Evolutionary conservation across 805 yeast species (phyloP), one percentile per base, ranked within the genome.

Genomic region (Candida sithepensis): DNA sequence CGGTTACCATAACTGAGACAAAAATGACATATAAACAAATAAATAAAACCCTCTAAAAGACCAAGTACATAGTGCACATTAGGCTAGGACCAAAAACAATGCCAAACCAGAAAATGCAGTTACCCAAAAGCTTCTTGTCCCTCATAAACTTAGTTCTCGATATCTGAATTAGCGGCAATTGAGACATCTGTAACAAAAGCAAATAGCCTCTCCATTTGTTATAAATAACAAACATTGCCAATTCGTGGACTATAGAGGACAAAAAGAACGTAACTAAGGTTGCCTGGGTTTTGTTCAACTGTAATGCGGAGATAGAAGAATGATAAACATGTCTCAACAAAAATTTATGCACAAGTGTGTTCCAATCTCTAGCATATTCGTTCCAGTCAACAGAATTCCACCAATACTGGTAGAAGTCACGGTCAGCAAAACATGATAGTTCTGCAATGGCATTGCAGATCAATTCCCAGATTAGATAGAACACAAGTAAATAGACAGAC

Each of bases 381-480:
- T 87, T 87, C 97, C 97, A 94, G 38, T 88, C 85, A 18, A 85
- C 81, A 51, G 95, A 87, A 57, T 91, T 88, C 99, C 99, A 94
- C 99, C 99, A 95, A 39, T 89, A 87, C 3, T 96, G 92, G 62
- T 95, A 94, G 66, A 94, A 94, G 55, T 86, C 86, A 43, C 99
- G 79, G 64, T 94, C 97, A 4, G 88, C 97, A 68, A 84, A 95
- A 44, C 75, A 61, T 14, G 96, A 84, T 34, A 92, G 70, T 64
- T 94, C 99, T 0, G 96, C 98, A 57, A 95, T 78, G 21, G 86
- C 85, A 61, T 91, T 92, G 57, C 91, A 71, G 43, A 92, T 92
- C 5, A 92, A 84, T 59, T 94, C 98, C 99, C 99, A 95, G 52
- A 95, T 94, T 51, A 94, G 71, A 63, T 87, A 91, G 68, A 91